Evolutionary conservation across 768 basidiomycete species (phyloP), one percentile per base, ranked within the genome.

Genomic region (Calvatia gigantea): DNA sequence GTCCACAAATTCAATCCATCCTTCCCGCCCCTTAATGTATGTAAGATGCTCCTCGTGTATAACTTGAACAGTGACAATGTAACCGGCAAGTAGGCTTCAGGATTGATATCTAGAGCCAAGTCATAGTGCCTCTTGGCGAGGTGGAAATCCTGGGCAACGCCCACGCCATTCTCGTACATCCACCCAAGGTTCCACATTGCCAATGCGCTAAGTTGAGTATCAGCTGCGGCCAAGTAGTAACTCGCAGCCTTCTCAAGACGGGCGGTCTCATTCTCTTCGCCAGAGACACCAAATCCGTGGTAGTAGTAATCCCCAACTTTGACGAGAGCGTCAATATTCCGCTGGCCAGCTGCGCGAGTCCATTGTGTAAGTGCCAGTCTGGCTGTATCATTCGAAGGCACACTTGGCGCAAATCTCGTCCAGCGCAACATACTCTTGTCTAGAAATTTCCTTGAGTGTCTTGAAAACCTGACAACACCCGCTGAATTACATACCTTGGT

Each of bases 221-320:
- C 93, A 2, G 91, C 93, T 3, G 97, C 97, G 28, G 91, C 89
- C 65, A 91, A 94, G 64, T 99, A 99, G 66, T 91, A 98, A 25
- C 87, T 84, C 0, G 91, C 94, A 0, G 97, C 97, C 62, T 94
- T 94, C 68, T 96, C 94, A 67, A 85, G 84, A 15, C 90, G 81
- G 17, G 76, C 64, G 1, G 74, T 63, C 61, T 87, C 83, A 2
- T 68, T 64, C 48, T 85, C 80, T 54, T 86, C 85, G 57, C 87
- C 82, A 4, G 81, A 73, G 1, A 93, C 85, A 9, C 92, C 94
- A 3, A 94, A 78, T 0, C 94, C 94, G 60, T 91, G 86, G 64
- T 92, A 98, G 70, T 95, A 96, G 67, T 98, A 97, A 68, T 99
- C 97, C 35, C 94, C 97, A 4, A 98, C 94, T 78, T 98, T 99